A percentile compares a stretch with the other conserved stretches of the same genome.
phyloP scores from a whole-genome alignment of 345 rosid genomes.

The Anastatica hierochuntica region DNA sequence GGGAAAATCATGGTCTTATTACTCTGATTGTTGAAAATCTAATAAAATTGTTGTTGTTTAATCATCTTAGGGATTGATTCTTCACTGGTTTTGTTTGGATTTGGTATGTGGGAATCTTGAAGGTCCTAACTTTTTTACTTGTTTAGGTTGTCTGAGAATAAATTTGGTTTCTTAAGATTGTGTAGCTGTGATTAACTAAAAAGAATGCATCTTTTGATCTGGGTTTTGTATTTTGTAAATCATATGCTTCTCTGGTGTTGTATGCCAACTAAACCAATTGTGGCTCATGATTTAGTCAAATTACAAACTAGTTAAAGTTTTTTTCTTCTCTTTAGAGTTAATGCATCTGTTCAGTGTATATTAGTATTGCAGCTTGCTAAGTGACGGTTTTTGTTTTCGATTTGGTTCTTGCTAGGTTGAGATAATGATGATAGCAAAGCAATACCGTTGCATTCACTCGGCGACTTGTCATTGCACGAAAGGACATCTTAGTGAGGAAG shows the following conservation, averaged over 20 bases:
- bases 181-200: neutral
- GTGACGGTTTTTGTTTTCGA: neutral
- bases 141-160: neutral
- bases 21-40: too few relatives aligned
- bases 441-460: constrained; percentile 90
- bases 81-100: neutral
- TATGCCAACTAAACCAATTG: too few relatives aligned
- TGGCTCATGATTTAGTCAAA: constrained; percentile 6
- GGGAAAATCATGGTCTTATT: too few relatives aligned
- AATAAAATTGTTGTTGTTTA: neutral
- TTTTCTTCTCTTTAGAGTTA: neutral
- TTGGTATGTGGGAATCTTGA: constrained; percentile 6
- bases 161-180: neutral
- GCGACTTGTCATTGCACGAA: constrained; percentile 85
- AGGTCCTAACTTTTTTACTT: neutral
- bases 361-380: neutral
- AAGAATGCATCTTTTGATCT: constrained; percentile 10
- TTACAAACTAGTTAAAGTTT: neutral
- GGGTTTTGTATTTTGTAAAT: neutral
- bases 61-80: neutral
- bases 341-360: neutral
- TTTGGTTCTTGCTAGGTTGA: constrained; percentile 14
- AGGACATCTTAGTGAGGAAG: constrained; percentile 88
- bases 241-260: neutral
- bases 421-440: constrained; percentile 66